Percentiles rank a stretch among this genome's conserved stretches.
phyloP scores from a whole-genome alignment of 495 filamentous ascomycete species.

The Lasiosphaeris hirsuta region DNA sequence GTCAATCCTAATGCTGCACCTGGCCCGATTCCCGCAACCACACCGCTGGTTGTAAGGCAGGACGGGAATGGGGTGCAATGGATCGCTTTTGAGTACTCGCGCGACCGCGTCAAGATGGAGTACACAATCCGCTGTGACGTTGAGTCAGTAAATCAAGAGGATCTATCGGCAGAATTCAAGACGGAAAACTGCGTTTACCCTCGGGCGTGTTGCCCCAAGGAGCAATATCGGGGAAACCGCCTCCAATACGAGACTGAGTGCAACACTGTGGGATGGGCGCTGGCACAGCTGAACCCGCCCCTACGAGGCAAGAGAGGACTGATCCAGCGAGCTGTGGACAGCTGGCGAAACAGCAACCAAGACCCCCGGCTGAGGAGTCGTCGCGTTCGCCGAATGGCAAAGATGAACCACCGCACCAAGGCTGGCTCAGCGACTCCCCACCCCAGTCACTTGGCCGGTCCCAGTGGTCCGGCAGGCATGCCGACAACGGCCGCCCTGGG shows the following conservation, averaged over 20 bases:
- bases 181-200: slow-evolving; percentile 98
- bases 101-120: slow-evolving; percentile 98
- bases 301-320: slow-evolving; percentile 89
- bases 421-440: slow-evolving; percentile 48
- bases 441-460: slow-evolving; percentile 44
- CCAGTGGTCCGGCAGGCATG: slow-evolving; percentile 54
- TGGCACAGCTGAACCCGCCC: slow-evolving; percentile 87
- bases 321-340: slow-evolving; percentile 96
- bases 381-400: slow-evolving; percentile 89
- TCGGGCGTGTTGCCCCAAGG: slow-evolving; percentile 88
- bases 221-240: slow-evolving; percentile 92
- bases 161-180: slow-evolving; percentile 83
- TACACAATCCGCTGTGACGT: slow-evolving; percentile 98
- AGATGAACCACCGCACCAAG: slow-evolving; percentile 78
- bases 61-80: slow-evolving; percentile 97
- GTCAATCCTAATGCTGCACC: slow-evolving; percentile 89
- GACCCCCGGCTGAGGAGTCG: slow-evolving; percentile 86
- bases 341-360: slow-evolving; percentile 98
- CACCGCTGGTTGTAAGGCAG: slow-evolving; percentile 88
- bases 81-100: slow-evolving; percentile 98
- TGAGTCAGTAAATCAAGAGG: slow-evolving; percentile 90
- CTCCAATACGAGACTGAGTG: slow-evolving; percentile 97
- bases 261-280: slow-evolving; percentile 95
- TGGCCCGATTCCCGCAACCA: slow-evolving; percentile 98
- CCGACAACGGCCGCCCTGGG: slow-evolving; percentile 46